Base-by-base conservation (phyloP, 768 basidiomycete genomes). In the Tylopilus vinaceipallidus region DNA sequence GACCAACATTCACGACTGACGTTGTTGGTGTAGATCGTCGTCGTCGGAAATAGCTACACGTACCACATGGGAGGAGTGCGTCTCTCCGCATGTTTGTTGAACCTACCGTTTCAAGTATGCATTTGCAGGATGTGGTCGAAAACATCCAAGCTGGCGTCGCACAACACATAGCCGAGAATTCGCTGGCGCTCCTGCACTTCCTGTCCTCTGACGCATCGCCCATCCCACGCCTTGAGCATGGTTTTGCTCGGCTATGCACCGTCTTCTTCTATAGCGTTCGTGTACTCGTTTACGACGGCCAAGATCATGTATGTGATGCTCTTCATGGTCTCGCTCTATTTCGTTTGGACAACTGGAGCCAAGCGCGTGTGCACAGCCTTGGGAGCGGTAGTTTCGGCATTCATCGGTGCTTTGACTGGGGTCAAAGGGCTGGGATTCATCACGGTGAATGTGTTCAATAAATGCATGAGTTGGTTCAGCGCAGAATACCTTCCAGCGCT, bases 121-220 rank as follows among this genome's bases (percentile, higher is more conserved):
- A 3, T 39, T 34, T 17, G 16, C 20, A 75, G 71, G 93, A 95
- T 67, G 56, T 87, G 4, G 85, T 92, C 9, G 85, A 90, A 59
- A 84, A 94, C 62, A 91, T 95, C 45, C 77, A 93, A 62, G 70
- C 80, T 6, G 95, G 95, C 11, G 88, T 91, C 1, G 84, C 91
- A 1, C 70, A 93, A 76, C 86, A 97, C 70, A 94, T 98, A 83
- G 93, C 79, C 19, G 88, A 91, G 52, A 97, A 97, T 56, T 76
- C 83, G 3, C 81, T 95, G 13, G 88, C 88, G 0, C 80, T 97
- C 16, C 70, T 95, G 19, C 75, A 75, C 30, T 78, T 89, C 65
- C 78, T 97, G 17, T 84, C 91, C 0, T 83, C 85, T 0, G 63
- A 79, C 2, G 74, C 69, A 8, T 93, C 86, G 0, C 85, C 88